phyloP scores from a whole-genome alignment of 192 early-diverging fungal species.

The Coemansia sp. region DNA sequence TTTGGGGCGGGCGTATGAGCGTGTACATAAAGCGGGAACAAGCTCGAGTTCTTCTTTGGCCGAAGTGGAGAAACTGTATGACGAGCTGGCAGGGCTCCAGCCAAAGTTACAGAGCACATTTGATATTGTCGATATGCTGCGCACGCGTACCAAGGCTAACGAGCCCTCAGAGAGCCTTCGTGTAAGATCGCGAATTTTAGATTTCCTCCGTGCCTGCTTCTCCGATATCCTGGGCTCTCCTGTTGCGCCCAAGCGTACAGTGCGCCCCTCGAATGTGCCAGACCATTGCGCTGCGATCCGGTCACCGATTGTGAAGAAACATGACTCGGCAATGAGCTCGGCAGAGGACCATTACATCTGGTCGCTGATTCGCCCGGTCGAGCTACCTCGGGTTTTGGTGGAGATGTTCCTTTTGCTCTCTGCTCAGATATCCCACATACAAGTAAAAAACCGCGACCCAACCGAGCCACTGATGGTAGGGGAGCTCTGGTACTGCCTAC shows the following conservation, averaged over 20 bases:
- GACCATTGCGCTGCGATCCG: background rate
- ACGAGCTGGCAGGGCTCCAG: slow-evolving; percentile 20
- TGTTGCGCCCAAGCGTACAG: background rate
- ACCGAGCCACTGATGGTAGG: slow-evolving; percentile 16
- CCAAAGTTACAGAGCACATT: slow-evolving; percentile 15
- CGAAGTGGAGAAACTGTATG: slow-evolving; percentile 9
- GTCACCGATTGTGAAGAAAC: background rate
- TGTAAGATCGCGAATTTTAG: slow-evolving; percentile 19
- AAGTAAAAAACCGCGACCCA: slow-evolving; percentile 7
- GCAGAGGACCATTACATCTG: slow-evolving; percentile 15
- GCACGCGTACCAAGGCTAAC: slow-evolving; percentile 9
- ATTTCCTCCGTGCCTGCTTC: slow-evolving; percentile 27
- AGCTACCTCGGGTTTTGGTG: slow-evolving; percentile 13
- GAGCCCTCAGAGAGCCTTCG: slow-evolving; percentile 22
- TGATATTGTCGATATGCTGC: slow-evolving; percentile 23
- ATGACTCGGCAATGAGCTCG: background rate
- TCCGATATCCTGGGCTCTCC: slow-evolving; percentile 15
- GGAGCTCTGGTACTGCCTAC: slow-evolving; percentile 21
- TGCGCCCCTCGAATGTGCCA: background rate
- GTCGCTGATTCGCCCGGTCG: slow-evolving; percentile 33
- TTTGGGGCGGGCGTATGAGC: slow-evolving; percentile 27
- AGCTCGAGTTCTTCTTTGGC: background rate
- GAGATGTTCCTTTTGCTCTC: slow-evolving; percentile 38
- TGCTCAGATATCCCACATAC: slow-evolving; percentile 26
- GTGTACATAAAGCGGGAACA: background rate